Evolutionary conservation across 2,329 filamentous ascomycete species (phyloP).

Genomic region (Penicillium glabrum): DNA sequence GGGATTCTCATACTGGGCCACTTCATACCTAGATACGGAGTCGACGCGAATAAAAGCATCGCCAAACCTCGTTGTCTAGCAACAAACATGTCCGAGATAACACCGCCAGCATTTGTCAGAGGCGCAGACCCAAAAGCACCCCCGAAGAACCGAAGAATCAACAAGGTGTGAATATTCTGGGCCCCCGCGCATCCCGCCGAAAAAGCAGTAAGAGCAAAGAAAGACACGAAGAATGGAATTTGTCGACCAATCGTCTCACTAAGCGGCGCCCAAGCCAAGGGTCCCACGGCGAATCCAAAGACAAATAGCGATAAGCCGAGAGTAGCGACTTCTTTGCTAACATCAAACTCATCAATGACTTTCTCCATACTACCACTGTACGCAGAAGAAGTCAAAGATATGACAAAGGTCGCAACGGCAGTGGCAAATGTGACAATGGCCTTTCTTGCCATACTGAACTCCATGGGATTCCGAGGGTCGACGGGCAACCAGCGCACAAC

Average conservation of each 20-base stretch:
- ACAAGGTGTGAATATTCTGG: slow-evolving; percentile 55
- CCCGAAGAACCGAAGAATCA: slow-evolving; percentile 65
- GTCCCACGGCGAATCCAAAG: slow-evolving; percentile 39
- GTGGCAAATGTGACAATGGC: slow-evolving; percentile 41
- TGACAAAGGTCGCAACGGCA: slow-evolving; percentile 42
- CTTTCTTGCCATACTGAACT: slow-evolving; percentile 35
- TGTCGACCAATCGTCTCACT: slow-evolving; percentile 24
- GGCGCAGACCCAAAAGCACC: slow-evolving; percentile 60
- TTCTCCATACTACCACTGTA: slow-evolving; percentile 41
- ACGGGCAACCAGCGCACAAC: slow-evolving; percentile 44
- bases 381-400: slow-evolving; percentile 44
- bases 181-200: slow-evolving; percentile 58
- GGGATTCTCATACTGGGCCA: neutral
- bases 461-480: slow-evolving; percentile 45
- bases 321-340: neutral
- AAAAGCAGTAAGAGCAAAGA: slow-evolving; percentile 52
- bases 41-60: slow-evolving; percentile 61
- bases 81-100: slow-evolving; percentile 59
- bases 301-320: slow-evolving; percentile 24
- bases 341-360: slow-evolving; percentile 6
- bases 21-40: slow-evolving; percentile 57
- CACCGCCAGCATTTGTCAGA: slow-evolving; percentile 35
- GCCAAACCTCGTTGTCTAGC: slow-evolving; percentile 54
- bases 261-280: slow-evolving; percentile 36
- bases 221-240: slow-evolving; percentile 15